Evolutionary conservation across 176 grass and related monocot species (phyloP), one percentile per base, ranked within the genome.

Genomic region (Miscanthus lutarioriparius): DNA sequence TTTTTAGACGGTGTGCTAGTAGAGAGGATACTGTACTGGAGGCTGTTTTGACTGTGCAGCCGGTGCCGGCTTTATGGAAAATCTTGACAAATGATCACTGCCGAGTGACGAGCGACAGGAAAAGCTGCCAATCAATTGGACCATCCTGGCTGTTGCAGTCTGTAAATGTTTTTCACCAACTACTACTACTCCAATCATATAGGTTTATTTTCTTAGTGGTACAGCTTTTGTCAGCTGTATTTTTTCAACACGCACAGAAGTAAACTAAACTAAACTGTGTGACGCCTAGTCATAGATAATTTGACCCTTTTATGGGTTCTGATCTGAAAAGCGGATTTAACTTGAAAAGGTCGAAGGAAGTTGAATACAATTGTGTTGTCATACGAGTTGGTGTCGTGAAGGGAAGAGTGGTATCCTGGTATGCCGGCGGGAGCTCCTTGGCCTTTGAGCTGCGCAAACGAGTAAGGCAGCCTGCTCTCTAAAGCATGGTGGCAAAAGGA

Each of bases 71-170:
- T 64, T 63, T 14, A 64, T 23, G 1, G 16, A 22, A 49, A 47
- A 65, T 48, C 41, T 39, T 51, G 66, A 64, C 67, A 14, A 63
- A 80, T 36, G 43, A 51, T 80, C 19, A 37, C 62, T 67, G 77
- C 44, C 9, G 20, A n/a, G 6, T 72, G 70, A 27, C 12, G 13
- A 27, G 72, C 19, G 45, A 75, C 12, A 16, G 20, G 10, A 68
- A 35, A 80, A 47, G 39, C 67, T 36, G 27, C 49, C 49, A 53
- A 53, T 53, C 17, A 53, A 53, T 53, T 53, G 48, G 49, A 53
- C 49, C 49, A 47, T 47, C 44, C 17, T 20, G 49, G 20, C 49
- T 19, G 48, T 51, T 19, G 48, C 15, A 19, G 48, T 51, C 16
- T 7, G 49, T 53, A 53, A 53, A 4, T 35, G 33, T 35, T 35